Conservation (phyloP, 139 green algal species). For the Zygnema cylindricum region DNA sequence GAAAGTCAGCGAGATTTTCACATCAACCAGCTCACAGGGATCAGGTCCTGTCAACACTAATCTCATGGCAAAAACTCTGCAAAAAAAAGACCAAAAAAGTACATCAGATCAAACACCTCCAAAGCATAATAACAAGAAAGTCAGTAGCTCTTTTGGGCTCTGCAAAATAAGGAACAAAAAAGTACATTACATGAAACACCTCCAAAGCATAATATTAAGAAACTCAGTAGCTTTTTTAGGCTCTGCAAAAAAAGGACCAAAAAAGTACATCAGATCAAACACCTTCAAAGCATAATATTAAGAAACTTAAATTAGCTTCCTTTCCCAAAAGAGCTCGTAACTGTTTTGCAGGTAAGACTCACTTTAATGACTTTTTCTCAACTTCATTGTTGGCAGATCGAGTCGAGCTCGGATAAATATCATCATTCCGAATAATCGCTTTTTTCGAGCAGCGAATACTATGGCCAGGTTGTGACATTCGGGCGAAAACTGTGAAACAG, state of each 20-base stretch:
- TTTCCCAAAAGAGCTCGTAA: too few relatives aligned
- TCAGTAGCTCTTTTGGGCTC: too few relatives aligned
- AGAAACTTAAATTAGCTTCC: too few relatives aligned
- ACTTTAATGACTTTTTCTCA: neutral
- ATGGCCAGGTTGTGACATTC: constrained; percentile 52
- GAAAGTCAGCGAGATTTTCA: constrained; percentile 46
- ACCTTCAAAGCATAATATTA: too few relatives aligned
- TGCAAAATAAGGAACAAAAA: too few relatives aligned
- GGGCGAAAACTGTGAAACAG: constrained; percentile 43
- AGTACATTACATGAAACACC: too few relatives aligned
- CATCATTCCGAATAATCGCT: constrained; percentile 43
- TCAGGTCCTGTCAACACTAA: constrained; percentile 48
- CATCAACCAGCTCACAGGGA: constrained; percentile 54
- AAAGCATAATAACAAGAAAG: too few relatives aligned
- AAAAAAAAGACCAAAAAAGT: neutral
- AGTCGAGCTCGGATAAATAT: constrained; percentile 18
- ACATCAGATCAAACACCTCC: too few relatives aligned
- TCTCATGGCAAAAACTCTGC: constrained; percentile 47
- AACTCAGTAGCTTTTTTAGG: too few relatives aligned
- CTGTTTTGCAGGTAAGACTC: neutral
- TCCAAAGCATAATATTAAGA: too few relatives aligned
- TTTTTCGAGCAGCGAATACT: constrained; percentile 42
- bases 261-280: too few relatives aligned
- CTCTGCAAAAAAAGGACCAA: too few relatives aligned
- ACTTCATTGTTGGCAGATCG: neutral